Evolutionary conservation across 2,329 filamentous ascomycete species (phyloP), one percentile per base, ranked within the genome.

Genomic region (Pochonia chlamydosporia): DNA sequence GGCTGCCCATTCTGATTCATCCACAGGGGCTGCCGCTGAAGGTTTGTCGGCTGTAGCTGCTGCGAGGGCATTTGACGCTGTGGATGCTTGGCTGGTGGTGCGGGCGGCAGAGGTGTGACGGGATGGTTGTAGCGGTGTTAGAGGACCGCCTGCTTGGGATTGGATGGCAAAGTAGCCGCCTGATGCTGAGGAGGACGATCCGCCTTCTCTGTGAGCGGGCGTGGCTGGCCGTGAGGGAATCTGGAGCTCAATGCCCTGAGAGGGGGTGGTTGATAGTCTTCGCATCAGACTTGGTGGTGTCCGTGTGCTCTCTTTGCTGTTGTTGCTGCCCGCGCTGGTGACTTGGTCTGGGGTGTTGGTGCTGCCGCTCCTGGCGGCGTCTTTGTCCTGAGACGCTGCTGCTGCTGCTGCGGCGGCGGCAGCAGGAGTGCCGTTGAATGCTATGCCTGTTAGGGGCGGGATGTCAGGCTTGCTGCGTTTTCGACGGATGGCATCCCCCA

Each of bases 1-100:
- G 8, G 88, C 87, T 2, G 87, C 85, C 87, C 87, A 93, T 65
- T 93, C 87, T 46, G 84, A 81, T 59, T 95, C 88, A 61, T 91
- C 82, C 8, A 73, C 68, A 7, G 61, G 53, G 16, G 54, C 49
- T 36, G 56, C 45, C 16, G 52, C 40, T 23, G 55, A 30, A 9
- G 14, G 16, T 9, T 35, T 35, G 31, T 18, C 31, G 10, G 31
- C 31, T 18, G 16, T 16, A n/a, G n/a, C n/a, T n/a, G n/a, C n/a
- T n/a, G n/a, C n/a, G n/a, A n/a, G n/a, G n/a, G n/a, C n/a, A 16
- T 28, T 28, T 7, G 26, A 13, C 1, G 33, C 33, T 9, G 16
- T 7, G 11, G 18, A 16, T 10, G 46, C 44, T 35, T 52, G 47
- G n/a, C 55, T 36, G 10, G 57, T 49, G 28, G 56, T 49, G 36